Percentiles rank a stretch among this genome's conserved stretches.
These are phyloP conservation scores for Corymbia maculata DNA, from an alignment of 345 rosid genomes.

Conservation along the genomic window DNA sequence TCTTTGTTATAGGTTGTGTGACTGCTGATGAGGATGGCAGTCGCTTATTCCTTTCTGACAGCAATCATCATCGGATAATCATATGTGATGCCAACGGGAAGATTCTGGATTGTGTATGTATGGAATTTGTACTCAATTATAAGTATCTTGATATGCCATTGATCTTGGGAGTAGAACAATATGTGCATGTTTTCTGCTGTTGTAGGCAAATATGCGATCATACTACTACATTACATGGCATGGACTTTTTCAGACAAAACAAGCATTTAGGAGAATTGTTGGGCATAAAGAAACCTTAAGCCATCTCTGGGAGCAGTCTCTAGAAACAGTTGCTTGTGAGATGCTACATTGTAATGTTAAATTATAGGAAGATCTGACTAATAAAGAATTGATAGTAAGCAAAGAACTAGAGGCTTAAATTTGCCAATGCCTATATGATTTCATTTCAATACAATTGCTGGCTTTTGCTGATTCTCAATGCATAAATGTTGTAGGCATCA, in stretches of 20 bases:
- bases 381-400: not conserved
- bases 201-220: not conserved
- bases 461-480: not conserved
- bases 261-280: not conserved
- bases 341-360: not conserved
- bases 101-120: constrained; percentile 77
- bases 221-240: not conserved
- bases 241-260: not conserved
- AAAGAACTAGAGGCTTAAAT: not conserved
- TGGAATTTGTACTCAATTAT: not conserved
- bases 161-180: not conserved
- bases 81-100: constrained; percentile 45
- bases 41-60: constrained; percentile 78
- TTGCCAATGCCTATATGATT: not conserved
- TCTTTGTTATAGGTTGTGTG: constrained; percentile 42
- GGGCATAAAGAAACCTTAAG: not conserved
- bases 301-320: not conserved
- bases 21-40: constrained; percentile 62
- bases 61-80: constrained; percentile 89
- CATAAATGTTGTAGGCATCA: not conserved
- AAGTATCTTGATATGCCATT: not conserved
- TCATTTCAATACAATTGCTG: not conserved
- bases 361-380: not conserved
- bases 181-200: not conserved
- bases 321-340: not conserved